phyloP scores from a whole-genome alignment of 257 asterid genomes.

The Petunia secreta region DNA sequence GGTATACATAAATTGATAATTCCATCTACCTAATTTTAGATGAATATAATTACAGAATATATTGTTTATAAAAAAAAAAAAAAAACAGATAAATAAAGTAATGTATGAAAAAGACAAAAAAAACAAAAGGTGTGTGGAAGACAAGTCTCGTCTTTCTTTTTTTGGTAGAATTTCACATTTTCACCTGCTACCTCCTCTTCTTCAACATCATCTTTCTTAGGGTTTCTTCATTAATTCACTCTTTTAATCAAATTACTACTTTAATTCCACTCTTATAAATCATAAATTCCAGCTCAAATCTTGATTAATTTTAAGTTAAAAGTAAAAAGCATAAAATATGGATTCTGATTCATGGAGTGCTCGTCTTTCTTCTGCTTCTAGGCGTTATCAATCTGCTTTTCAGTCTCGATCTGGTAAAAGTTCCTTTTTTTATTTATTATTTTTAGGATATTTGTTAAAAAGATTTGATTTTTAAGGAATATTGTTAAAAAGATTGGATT shows the following conservation, averaged over 20 bases:
- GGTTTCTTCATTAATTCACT: neutral
- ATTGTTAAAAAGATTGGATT: conserved; percentile 19
- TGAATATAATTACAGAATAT: neutral
- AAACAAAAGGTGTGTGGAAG: conserved; percentile 31
- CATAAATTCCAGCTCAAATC: neutral
- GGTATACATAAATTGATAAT: too few species aligned
- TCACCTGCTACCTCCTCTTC: conserved; percentile 41
- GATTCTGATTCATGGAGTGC: conserved; percentile 89
- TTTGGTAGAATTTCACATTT: conserved; percentile 58
- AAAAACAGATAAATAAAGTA: conserved; percentile 16
- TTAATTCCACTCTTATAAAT: conserved; percentile 2
- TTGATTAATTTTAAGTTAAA: conserved; percentile 15
- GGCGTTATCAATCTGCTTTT: conserved; percentile 74
- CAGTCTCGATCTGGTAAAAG: conserved; percentile 87
- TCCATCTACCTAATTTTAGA: too few species aligned
- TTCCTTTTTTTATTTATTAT: neutral
- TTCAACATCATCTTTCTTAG: conserved; percentile 33
- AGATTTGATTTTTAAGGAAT: neutral
- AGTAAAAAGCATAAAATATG: conserved; percentile 55
- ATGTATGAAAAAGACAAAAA: neutral
- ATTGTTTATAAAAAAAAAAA: conserved; percentile 7
- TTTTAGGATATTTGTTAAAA: neutral
- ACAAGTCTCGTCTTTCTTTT: conserved; percentile 34
- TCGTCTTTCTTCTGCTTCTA: conserved; percentile 80
- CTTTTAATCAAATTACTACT: conserved; percentile 34